These are phyloP conservation scores for Chlorella sp. DNA, from an alignment of 139 green algal species.

Conservation along the genomic window DNA sequence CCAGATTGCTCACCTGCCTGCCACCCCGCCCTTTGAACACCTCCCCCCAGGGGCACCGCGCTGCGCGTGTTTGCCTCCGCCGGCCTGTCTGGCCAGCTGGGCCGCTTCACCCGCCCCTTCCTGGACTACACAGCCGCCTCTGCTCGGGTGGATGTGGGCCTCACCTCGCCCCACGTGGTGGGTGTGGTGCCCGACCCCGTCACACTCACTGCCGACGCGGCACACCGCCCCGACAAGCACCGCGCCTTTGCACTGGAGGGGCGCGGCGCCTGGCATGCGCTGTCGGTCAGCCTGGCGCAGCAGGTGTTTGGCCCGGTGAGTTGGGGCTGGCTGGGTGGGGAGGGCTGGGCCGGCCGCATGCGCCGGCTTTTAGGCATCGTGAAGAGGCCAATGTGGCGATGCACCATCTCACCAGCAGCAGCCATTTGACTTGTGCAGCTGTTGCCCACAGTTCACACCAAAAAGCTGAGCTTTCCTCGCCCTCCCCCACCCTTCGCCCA, in stretches of 20 bases:
- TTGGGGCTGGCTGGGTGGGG: too few relatives aligned
- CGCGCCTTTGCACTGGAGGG: slow-evolving; percentile 76
- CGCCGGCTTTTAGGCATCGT: too few relatives aligned
- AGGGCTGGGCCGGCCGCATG: too few relatives aligned
- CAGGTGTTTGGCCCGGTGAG: slow-evolving; percentile 77
- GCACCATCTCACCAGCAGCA: too few relatives aligned
- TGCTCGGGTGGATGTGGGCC: slow-evolving; percentile 58
- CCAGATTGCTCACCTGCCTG: background rate
- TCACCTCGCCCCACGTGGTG: slow-evolving; percentile 59
- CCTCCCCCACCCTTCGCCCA: background rate
- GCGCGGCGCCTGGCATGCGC: slow-evolving; percentile 73
- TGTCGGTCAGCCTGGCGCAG: slow-evolving; percentile 71
- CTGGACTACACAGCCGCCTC: slow-evolving; percentile 60
- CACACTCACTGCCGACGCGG: background rate
- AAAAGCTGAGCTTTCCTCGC: too few relatives aligned
- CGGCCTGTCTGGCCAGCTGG: slow-evolving; percentile 55
- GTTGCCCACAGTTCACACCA: too few relatives aligned
- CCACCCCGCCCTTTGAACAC: background rate
- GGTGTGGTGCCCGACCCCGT: slow-evolving; percentile 29
- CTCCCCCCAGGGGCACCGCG: slow-evolving; percentile 44
- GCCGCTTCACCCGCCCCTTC: slow-evolving; percentile 55
- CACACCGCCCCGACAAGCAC: slow-evolving; percentile 44
- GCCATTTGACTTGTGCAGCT: too few relatives aligned
- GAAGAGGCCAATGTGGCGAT: too few relatives aligned
- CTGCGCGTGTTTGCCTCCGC: slow-evolving; percentile 63